Conservation (phyloP, 1,284 basidiomycete species). For the Moniliella sp. region DNA sequence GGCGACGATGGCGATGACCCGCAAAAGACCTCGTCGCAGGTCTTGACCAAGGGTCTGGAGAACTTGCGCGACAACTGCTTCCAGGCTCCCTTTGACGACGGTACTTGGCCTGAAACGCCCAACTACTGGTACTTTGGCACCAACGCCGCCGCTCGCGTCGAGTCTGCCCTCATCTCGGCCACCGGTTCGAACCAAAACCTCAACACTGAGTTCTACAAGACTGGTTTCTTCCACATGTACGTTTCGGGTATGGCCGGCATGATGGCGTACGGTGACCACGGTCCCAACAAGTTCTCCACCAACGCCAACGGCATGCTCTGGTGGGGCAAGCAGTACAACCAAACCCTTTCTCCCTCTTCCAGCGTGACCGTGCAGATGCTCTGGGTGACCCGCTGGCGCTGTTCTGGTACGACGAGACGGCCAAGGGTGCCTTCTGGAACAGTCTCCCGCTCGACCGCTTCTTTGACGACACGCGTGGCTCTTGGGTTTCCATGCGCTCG, state of each 20-base stretch:
- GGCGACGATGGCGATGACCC: constrained; percentile 31
- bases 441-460: constrained; percentile 66
- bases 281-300: constrained; percentile 73
- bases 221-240: constrained; percentile 77
- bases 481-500: constrained; percentile 76
- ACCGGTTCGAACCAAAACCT: constrained; percentile 64
- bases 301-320: constrained; percentile 26
- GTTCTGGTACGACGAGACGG: constrained; percentile 84
- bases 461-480: constrained; percentile 40
- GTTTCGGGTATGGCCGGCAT: constrained; percentile 59
- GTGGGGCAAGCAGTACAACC: constrained; percentile 14
- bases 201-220: constrained; percentile 46
- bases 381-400: constrained; percentile 72
- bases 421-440: constrained; percentile 75
- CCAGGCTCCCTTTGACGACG: constrained; percentile 44
- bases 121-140: constrained; percentile 48
- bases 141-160: constrained; percentile 75
- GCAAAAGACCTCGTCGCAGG: constrained; percentile 15
- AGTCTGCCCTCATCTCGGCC: constrained; percentile 58
- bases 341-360: constrained; percentile 57
- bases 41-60: constrained; percentile 49
- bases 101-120: constrained; percentile 81
- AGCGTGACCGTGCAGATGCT: constrained; percentile 65
- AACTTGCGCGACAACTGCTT: constrained; percentile 66
- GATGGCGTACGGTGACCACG: constrained; percentile 78